phyloP scores from a whole-genome alignment of 2,329 filamentous ascomycete species.

The Fusarium xylarioides region DNA sequence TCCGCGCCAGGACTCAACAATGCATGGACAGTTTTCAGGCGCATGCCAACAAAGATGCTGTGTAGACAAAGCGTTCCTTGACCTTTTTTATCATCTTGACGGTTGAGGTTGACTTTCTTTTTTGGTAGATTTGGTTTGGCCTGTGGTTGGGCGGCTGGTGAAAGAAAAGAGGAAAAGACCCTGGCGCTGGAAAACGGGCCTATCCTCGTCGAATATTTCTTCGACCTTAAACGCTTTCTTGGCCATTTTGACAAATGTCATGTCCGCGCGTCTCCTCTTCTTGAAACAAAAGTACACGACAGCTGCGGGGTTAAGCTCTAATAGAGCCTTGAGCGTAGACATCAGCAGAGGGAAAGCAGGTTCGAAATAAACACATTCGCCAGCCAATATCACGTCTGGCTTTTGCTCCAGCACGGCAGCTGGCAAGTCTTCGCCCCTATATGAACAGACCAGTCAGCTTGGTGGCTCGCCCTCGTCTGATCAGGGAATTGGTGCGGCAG shows the following conservation, averaged over 20 bases:
- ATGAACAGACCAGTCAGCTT: slow-evolving; percentile 34
- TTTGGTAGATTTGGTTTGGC: slow-evolving; percentile 23
- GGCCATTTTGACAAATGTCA: slow-evolving; percentile 77
- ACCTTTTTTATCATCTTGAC: slow-evolving; percentile 26
- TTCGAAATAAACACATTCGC: slow-evolving; percentile 97
- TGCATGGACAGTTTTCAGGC: slow-evolving; percentile 6
- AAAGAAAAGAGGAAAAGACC: slow-evolving; percentile 70
- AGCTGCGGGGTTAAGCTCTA: slow-evolving; percentile 74
- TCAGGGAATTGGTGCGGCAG: background rate
- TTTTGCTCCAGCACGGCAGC: slow-evolving; percentile 61
- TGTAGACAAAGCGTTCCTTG: slow-evolving; percentile 34
- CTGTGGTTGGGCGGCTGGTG: slow-evolving; percentile 52
- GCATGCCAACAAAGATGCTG: slow-evolving; percentile 24
- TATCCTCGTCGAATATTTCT: slow-evolving; percentile 70
- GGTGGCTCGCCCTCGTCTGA: background rate
- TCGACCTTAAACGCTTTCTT: slow-evolving; percentile 72
- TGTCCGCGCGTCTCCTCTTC: slow-evolving; percentile 83
- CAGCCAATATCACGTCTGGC: slow-evolving; percentile 88
- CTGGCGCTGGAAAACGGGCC: slow-evolving; percentile 64
- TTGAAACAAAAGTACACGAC: slow-evolving; percentile 90
- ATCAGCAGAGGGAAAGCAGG: slow-evolving; percentile 90
- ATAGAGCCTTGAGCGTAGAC: slow-evolving; percentile 77
- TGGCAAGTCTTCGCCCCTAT: slow-evolving; percentile 69
- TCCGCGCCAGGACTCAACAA: background rate
- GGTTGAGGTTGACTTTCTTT: slow-evolving; percentile 25